phyloP scores from a whole-genome alignment of 805 yeast genomes.

The Lipomyces chichibuensis region DNA sequence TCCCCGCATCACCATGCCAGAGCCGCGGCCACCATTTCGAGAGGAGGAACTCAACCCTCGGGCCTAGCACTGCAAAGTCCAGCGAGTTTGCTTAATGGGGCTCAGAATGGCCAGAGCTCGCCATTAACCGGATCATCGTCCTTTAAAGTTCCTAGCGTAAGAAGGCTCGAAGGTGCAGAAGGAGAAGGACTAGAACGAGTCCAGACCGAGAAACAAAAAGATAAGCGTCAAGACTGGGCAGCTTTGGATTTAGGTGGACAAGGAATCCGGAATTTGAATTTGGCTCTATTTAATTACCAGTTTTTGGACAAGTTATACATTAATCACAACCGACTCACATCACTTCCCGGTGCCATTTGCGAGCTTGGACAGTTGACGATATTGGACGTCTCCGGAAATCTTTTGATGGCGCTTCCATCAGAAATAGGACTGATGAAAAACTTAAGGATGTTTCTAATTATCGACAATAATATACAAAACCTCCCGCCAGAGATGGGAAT shows the following conservation, averaged over 20 bases:
- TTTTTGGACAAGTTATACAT: conserved; percentile 85
- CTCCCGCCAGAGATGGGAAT: conserved; percentile 87
- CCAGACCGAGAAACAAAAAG: conserved; percentile 11
- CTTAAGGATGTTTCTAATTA: conserved; percentile 78
- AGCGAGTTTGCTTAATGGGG: conserved; percentile 21
- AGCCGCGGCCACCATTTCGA: conserved; percentile 69
- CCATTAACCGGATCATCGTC: conserved; percentile 24
- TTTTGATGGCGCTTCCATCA: conserved; percentile 69
- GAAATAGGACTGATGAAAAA: conserved; percentile 84
- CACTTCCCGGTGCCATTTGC: conserved; percentile 68
- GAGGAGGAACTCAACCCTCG: conserved; percentile 46
- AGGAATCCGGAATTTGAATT: conserved; percentile 69
- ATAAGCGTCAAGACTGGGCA: conserved; percentile 61
- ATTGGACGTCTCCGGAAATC: conserved; percentile 81
- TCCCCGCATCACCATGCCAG: conserved; percentile 83
- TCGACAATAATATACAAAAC: conserved; percentile 77
- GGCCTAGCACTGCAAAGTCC: conserved; percentile 34
- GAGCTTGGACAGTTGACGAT: conserved; percentile 74
- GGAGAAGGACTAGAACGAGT: conserved; percentile 37
- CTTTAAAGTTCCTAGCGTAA: background rate
- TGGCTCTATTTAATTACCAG: conserved; percentile 74
- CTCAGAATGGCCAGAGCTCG: conserved; percentile 37
- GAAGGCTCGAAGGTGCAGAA: conserved; percentile 42
- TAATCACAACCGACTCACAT: conserved; percentile 77
- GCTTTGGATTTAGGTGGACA: conserved; percentile 92